These are phyloP conservation scores for Alopecurus myosuroides DNA, from an alignment of 176 grass and related monocot genomes.

Conservation along the genomic window DNA sequence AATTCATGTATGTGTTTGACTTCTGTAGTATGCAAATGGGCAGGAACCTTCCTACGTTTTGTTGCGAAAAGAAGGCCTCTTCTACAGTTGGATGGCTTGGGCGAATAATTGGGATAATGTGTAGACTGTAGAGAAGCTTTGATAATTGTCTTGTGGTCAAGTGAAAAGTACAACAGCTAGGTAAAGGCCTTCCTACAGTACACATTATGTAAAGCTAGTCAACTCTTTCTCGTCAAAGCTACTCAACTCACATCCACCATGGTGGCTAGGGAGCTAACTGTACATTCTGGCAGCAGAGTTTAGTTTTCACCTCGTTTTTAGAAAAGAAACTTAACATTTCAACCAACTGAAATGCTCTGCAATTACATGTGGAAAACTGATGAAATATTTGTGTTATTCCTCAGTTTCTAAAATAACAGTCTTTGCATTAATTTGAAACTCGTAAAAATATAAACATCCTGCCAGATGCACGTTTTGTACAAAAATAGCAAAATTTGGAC, in stretches of 20 bases:
- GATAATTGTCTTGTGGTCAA: conserved; percentile 9
- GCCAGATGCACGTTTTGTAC: neutral
- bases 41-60: conserved; percentile 17
- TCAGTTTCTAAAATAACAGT: neutral
- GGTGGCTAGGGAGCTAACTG: neutral
- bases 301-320: neutral
- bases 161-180: conserved; percentile 6
- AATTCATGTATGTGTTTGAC: conserved; percentile 24
- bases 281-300: neutral
- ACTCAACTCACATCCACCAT: neutral
- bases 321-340: neutral
- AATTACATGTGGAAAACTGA: neutral
- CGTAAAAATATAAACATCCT: neutral
- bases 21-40: conserved; percentile 22
- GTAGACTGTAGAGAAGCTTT: neutral
- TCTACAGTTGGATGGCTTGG: conserved; percentile 15
- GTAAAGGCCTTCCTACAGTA: conserved; percentile 3
- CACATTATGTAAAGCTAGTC: neutral
- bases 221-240: neutral
- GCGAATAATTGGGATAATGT: conserved; percentile 12
- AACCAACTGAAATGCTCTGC: conserved; percentile 18
- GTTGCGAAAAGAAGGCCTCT: neutral
- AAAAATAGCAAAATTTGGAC: neutral
- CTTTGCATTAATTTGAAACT: neutral
- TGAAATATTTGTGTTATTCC: neutral